Conservation (phyloP, 345 rosid species). For the Salix exigua region DNA sequence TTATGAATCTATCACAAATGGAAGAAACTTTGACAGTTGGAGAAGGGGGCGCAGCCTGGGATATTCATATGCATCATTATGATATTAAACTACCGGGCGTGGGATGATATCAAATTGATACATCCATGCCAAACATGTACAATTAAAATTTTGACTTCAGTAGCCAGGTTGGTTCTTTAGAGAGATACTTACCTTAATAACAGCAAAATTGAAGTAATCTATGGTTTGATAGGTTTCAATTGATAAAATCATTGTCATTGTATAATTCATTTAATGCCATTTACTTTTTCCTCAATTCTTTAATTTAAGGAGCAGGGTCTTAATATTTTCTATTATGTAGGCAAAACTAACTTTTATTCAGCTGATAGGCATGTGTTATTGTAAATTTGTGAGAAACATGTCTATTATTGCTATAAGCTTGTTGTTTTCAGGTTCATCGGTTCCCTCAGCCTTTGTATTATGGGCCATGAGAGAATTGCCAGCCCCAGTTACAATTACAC, state of each 20-base stretch:
- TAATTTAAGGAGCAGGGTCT: background rate
- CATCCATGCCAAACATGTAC: background rate
- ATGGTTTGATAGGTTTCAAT: background rate
- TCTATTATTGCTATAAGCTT: background rate
- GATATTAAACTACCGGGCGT: background rate
- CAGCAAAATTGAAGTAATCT: background rate
- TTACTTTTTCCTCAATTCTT: background rate
- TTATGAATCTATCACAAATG: background rate
- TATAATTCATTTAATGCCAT: background rate
- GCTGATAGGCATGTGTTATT: background rate
- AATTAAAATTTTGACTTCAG: background rate
- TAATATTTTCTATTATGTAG: background rate
- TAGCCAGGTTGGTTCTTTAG: background rate
- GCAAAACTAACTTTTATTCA: background rate
- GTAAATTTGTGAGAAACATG: background rate
- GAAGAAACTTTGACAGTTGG: background rate
- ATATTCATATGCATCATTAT: background rate
- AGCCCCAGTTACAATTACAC: conserved; percentile 12
- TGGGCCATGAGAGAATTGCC: conserved; percentile 68
- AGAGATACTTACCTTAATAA: background rate
- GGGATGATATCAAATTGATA: background rate
- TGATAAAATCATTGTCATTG: background rate
- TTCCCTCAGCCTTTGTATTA: conserved; percentile 58
- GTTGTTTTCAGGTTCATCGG: conserved; percentile 44
- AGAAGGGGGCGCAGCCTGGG: background rate